phyloP scores from a whole-genome alignment of 192 early-diverging fungal genomes.

The Umbelopsis isabellina region DNA sequence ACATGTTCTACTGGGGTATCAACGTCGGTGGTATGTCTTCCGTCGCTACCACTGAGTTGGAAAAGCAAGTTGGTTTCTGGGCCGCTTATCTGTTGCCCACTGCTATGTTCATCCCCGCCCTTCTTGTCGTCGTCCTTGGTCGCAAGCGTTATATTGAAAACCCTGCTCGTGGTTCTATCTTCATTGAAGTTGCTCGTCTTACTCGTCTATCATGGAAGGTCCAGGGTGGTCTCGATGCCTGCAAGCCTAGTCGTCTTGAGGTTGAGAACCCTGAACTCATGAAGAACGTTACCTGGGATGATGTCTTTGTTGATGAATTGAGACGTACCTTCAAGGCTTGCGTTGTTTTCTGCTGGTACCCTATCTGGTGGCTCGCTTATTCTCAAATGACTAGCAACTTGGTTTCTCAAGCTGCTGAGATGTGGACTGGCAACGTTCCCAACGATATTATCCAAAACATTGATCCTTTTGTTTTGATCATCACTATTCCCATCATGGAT shows the following conservation, averaged over 20 bases:
- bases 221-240: slow-evolving; percentile 58
- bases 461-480: slow-evolving; percentile 68
- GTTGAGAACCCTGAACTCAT: slow-evolving; percentile 34
- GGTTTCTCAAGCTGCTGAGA: slow-evolving; percentile 61
- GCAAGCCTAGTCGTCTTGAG: slow-evolving; percentile 59
- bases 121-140: slow-evolving; percentile 53
- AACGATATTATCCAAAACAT: slow-evolving; percentile 73
- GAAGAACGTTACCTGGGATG: slow-evolving; percentile 59
- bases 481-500: slow-evolving; percentile 75
- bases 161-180: slow-evolving; percentile 63
- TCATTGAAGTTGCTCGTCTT: slow-evolving; percentile 54
- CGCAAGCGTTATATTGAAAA: slow-evolving; percentile 53
- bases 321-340: slow-evolving; percentile 61
- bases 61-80: slow-evolving; percentile 63
- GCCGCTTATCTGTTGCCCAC: slow-evolving; percentile 62
- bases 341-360: slow-evolving; percentile 71
- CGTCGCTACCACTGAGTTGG: slow-evolving; percentile 58
- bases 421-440: slow-evolving; percentile 58
- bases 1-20: slow-evolving; percentile 83
- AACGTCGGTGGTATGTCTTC: slow-evolving; percentile 69
- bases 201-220: slow-evolving; percentile 39
- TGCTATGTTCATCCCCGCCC: slow-evolving; percentile 56
- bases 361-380: slow-evolving; percentile 77
- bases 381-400: slow-evolving; percentile 66
- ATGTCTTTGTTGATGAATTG: slow-evolving; percentile 75